These are phyloP conservation scores for Zasmidium citrigriseum DNA, from an alignment of 2,329 filamentous ascomycete genomes.

Conservation along the genomic window DNA sequence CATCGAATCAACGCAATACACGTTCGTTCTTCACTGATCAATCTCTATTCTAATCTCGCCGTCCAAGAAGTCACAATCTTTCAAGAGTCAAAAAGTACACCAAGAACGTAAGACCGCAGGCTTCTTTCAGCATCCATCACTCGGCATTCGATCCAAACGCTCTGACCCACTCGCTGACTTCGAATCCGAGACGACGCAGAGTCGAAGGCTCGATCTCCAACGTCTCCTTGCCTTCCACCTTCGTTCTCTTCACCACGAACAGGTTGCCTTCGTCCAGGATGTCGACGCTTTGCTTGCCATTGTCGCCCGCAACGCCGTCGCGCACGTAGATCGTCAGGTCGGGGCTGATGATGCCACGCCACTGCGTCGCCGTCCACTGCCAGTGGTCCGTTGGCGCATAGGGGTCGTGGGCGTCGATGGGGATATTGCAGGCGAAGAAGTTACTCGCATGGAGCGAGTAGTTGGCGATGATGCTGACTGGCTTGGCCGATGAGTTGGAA, in stretches of 20 bases:
- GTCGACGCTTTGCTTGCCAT: slow-evolving; percentile 36
- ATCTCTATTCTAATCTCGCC: background rate
- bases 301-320: slow-evolving; percentile 29
- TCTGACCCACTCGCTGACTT: slow-evolving; percentile 78
- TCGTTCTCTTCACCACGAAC: slow-evolving; percentile 42
- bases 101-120: background rate
- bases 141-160: slow-evolving; percentile 28
- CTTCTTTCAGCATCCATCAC: background rate
- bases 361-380: slow-evolving; percentile 95
- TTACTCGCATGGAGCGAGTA: slow-evolving; percentile 82
- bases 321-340: slow-evolving; percentile 75
- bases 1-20: background rate
- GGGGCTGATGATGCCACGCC: slow-evolving; percentile 80
- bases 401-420: slow-evolving; percentile 64
- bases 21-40: background rate
- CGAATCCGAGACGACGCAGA: slow-evolving; percentile 76
- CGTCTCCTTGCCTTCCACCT: slow-evolving; percentile 30
- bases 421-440: slow-evolving; percentile 69
- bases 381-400: slow-evolving; percentile 89
- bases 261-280: slow-evolving; percentile 44
- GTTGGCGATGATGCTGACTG: slow-evolving; percentile 74
- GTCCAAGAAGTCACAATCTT: background rate
- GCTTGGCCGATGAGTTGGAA: slow-evolving; percentile 44
- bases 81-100: background rate
- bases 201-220: slow-evolving; percentile 48